phyloP scores from a whole-genome alignment of 805 yeast species.

The Candida silvatica region DNA sequence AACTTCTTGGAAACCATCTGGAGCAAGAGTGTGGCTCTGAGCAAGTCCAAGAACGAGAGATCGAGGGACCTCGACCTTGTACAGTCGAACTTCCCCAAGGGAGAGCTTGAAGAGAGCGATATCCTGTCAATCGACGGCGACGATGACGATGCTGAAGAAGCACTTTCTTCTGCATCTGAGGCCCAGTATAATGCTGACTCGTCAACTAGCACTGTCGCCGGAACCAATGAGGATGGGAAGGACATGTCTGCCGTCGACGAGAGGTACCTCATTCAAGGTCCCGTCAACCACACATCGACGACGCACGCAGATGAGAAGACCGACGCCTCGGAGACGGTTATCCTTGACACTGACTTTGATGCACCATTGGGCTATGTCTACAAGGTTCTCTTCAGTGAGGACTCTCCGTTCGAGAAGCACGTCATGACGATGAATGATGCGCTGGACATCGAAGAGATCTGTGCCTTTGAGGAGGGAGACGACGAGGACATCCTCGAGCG shows the following conservation, averaged over 20 bases:
- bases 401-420: constrained; percentile 30
- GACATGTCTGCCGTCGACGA: background rate
- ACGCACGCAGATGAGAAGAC: constrained; percentile 34
- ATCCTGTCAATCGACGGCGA: constrained; percentile 24
- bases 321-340: constrained; percentile 39
- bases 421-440: constrained; percentile 38
- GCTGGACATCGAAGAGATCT: constrained; percentile 32
- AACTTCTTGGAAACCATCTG: constrained; percentile 64
- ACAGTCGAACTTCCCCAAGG: constrained; percentile 6
- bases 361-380: constrained; percentile 78
- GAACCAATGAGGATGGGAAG: constrained; percentile 5
- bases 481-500: constrained; percentile 32
- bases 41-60: constrained; percentile 18
- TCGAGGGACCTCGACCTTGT: constrained; percentile 17
- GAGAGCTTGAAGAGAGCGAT: constrained; percentile 20
- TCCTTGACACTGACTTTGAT: constrained; percentile 39
- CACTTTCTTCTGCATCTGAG: constrained; percentile 4
- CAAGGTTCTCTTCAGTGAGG: constrained; percentile 61
- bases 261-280: constrained; percentile 40
- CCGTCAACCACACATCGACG: constrained; percentile 55
- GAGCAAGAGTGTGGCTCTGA: constrained; percentile 37
- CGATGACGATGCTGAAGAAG: constrained; percentile 12
- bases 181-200: constrained; percentile 10
- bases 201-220: background rate
- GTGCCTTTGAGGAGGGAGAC: constrained; percentile 29